These are phyloP conservation scores for Paramyrothecium roridum DNA, from an alignment of 2,329 filamentous ascomycete genomes.

Conservation along the genomic window DNA sequence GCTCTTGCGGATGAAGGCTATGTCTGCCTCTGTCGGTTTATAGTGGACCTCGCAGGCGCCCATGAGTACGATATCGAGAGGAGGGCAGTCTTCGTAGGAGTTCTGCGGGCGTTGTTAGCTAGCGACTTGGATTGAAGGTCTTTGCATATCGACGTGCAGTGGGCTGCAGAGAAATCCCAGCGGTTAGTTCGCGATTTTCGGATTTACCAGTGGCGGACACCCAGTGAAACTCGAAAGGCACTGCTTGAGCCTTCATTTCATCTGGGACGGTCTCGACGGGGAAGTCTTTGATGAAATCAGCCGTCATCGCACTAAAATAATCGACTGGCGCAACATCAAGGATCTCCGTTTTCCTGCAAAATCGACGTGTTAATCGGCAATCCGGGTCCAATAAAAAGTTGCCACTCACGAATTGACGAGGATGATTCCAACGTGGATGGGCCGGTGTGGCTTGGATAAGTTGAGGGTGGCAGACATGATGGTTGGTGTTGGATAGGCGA, in stretches of 20 bases:
- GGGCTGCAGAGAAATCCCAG: conserved; percentile 21
- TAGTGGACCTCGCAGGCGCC: conserved; percentile 29
- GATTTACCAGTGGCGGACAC: conserved; percentile 20
- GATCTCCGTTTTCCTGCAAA: conserved; percentile 23
- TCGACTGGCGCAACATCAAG: conserved; percentile 32
- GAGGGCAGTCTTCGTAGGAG: conserved; percentile 33
- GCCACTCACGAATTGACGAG: conserved; percentile 8
- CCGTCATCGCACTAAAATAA: conserved; percentile 15
- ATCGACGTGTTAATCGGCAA: neutral
- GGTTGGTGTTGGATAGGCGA: neutral
- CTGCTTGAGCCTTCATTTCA: conserved; percentile 11
- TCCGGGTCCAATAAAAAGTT: neutral
- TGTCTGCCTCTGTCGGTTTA: conserved; percentile 25
- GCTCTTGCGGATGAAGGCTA: conserved; percentile 30
- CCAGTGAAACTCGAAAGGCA: conserved; percentile 30
- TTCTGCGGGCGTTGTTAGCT: conserved; percentile 20
- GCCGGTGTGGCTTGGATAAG: neutral
- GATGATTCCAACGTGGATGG: conserved; percentile 12
- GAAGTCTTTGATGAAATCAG: conserved; percentile 11
- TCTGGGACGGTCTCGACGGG: conserved; percentile 11
- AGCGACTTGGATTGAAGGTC: neutral
- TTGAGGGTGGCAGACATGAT: neutral
- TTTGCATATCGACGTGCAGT: conserved; percentile 18
- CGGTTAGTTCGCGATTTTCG: conserved; percentile 14
- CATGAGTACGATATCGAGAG: conserved; percentile 37